These are phyloP conservation scores for Neoscytalidium dimidiatum DNA, from an alignment of 2,329 filamentous ascomycete species.

Conservation along the genomic window DNA sequence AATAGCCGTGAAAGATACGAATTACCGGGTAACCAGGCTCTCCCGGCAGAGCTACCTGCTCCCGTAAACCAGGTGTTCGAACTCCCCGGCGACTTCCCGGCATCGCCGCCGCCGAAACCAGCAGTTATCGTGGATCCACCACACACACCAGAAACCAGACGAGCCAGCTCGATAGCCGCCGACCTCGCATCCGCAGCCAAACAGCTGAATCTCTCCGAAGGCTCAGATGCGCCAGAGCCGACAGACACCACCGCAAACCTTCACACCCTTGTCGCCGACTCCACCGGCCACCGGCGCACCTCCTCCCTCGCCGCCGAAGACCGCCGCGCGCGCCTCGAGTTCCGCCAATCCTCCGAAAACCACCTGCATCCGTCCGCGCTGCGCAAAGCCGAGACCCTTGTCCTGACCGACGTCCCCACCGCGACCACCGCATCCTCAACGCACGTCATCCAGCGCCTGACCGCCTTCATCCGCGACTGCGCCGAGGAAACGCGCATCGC, in stretches of 20 bases:
- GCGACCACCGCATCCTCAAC: slow-evolving; percentile 39
- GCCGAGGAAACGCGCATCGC: slow-evolving; percentile 58
- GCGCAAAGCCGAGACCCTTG: slow-evolving; percentile 41
- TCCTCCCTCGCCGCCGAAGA: slow-evolving; percentile 24
- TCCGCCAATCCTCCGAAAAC: slow-evolving; percentile 34
- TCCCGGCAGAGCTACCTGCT: not conserved
- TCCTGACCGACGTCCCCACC: slow-evolving; percentile 56
- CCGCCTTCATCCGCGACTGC: slow-evolving; percentile 58
- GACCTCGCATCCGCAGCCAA: slow-evolving; percentile 38
- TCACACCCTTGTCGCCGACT: too few species aligned
- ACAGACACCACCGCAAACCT: not conserved
- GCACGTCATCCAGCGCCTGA: slow-evolving; percentile 43
- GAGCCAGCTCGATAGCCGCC: slow-evolving; percentile 49
- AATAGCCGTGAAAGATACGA: slow-evolving; percentile 38
- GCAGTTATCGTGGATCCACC: slow-evolving; percentile 26
- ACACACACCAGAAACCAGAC: slow-evolving; percentile 32
- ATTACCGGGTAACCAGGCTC: slow-evolving; percentile 37
- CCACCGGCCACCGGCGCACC: not conserved
- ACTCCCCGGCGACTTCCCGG: slow-evolving; percentile 6
- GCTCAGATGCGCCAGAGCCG: not conserved
- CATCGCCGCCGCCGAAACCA: slow-evolving; percentile 23
- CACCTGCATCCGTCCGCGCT: slow-evolving; percentile 57
- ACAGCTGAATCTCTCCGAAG: not conserved
- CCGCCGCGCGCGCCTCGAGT: slow-evolving; percentile 31
- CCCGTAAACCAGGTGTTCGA: not conserved